A percentile compares a stretch with the other conserved stretches of the same genome.
These are phyloP conservation scores for Sphaerostilbella broomeana DNA, from an alignment of 2,329 filamentous ascomycete genomes.

Conservation along the genomic window DNA sequence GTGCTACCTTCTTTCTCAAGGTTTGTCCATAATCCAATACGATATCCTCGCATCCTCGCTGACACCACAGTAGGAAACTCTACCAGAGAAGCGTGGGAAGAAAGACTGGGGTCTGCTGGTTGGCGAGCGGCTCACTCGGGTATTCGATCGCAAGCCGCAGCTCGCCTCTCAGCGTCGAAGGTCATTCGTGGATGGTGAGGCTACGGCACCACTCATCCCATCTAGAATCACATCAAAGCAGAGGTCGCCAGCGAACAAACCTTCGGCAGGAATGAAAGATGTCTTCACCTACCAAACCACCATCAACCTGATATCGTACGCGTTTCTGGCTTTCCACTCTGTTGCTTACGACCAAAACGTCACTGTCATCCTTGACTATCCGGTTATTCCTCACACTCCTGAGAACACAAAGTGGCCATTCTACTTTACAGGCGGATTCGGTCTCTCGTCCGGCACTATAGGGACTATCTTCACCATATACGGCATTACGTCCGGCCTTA, in stretches of 20 bases:
- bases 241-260: conserved; percentile 20
- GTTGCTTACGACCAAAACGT: conserved; percentile 83
- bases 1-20: conserved; percentile 71
- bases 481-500: conserved; percentile 68
- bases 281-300: conserved; percentile 69
- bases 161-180: conserved; percentile 30
- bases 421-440: conserved; percentile 78
- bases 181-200: conserved; percentile 50
- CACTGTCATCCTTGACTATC: conserved; percentile 81
- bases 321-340: conserved; percentile 72
- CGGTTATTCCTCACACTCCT: conserved; percentile 48
- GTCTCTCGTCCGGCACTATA: conserved; percentile 64
- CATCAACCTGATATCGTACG: conserved; percentile 71
- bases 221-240: conserved; percentile 9
- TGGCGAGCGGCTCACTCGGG: conserved; percentile 57
- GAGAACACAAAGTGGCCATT: conserved; percentile 63
- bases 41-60: not conserved
- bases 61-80: conserved; percentile 57
- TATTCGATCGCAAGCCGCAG: conserved; percentile 23
- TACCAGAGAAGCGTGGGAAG: conserved; percentile 61
- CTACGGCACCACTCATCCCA: conserved; percentile 27
- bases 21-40: conserved; percentile 29
- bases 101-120: conserved; percentile 70
- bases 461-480: conserved; percentile 81
- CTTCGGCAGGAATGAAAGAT: conserved; percentile 43